Percentiles rank a stretch among this genome's conserved stretches.
These are phyloP conservation scores for Millerozyma miso DNA, from an alignment of 805 yeast species.

Conservation along the genomic window DNA sequence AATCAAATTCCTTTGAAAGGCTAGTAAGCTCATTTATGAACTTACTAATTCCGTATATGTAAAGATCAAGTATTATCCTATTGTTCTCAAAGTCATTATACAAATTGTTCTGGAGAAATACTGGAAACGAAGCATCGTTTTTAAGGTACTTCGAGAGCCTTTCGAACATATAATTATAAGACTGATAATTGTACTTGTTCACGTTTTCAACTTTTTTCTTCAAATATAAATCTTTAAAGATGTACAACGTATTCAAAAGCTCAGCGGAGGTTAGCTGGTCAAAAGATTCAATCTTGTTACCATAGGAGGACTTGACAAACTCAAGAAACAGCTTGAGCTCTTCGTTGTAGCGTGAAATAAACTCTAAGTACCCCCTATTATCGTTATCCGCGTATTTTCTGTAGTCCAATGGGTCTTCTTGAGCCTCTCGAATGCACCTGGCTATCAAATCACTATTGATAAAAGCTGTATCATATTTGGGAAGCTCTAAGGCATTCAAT, in stretches of 20 bases:
- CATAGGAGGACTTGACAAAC: slow-evolving; percentile 19
- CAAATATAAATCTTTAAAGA: slow-evolving; percentile 18
- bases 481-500: background rate
- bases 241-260: slow-evolving; percentile 22
- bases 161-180: slow-evolving; percentile 19
- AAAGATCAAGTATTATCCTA: slow-evolving; percentile 9
- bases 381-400: slow-evolving; percentile 3
- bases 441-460: slow-evolving; percentile 2
- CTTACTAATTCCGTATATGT: slow-evolving; percentile 15
- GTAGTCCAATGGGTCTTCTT: slow-evolving; percentile 6
- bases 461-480: background rate
- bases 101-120: slow-evolving; percentile 13
- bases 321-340: slow-evolving; percentile 18
- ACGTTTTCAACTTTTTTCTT: slow-evolving; percentile 14
- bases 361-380: slow-evolving; percentile 8
- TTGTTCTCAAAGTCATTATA: slow-evolving; percentile 11
- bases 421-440: slow-evolving; percentile 2
- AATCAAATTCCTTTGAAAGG: slow-evolving; percentile 19
- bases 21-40: slow-evolving; percentile 17
- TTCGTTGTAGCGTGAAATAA: slow-evolving; percentile 14
- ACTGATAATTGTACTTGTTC: slow-evolving; percentile 11
- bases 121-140: slow-evolving; percentile 15
- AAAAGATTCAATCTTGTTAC: slow-evolving; percentile 16
- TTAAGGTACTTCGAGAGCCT: slow-evolving; percentile 13
- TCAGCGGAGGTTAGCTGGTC: slow-evolving; percentile 22